A percentile compares a stretch with the other conserved stretches of the same genome.
phyloP scores from a whole-genome alignment of 768 basidiomycete genomes.

The Suillus occidentalis region DNA sequence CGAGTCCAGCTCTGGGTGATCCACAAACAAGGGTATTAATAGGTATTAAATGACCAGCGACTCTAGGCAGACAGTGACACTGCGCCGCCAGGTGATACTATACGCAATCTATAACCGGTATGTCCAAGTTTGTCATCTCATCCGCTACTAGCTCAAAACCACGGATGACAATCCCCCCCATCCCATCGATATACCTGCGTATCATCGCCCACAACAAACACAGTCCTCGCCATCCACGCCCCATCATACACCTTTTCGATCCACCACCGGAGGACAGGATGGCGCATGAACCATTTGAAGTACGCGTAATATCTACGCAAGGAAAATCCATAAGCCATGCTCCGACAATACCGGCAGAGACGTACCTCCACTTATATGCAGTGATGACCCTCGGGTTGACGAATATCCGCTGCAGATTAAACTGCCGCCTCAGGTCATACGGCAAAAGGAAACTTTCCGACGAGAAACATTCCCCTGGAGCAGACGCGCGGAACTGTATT shows the following conservation, averaged over 20 bases:
- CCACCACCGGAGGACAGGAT: slow-evolving; percentile 43
- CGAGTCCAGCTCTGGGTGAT: too few relatives aligned
- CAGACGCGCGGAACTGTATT: slow-evolving; percentile 31
- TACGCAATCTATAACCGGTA: not conserved
- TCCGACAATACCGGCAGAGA: not conserved
- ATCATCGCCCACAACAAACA: slow-evolving; percentile 38
- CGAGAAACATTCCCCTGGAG: slow-evolving; percentile 32
- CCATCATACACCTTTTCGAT: slow-evolving; percentile 37
- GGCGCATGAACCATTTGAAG: slow-evolving; percentile 38
- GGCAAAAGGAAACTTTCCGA: slow-evolving; percentile 43
- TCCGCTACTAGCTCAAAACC: not conserved
- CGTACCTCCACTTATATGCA: slow-evolving; percentile 37
- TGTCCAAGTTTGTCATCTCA: not conserved
- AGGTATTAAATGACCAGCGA: not conserved
- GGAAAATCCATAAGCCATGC: not conserved
- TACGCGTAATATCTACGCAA: slow-evolving; percentile 28
- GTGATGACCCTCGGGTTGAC: slow-evolving; percentile 41
- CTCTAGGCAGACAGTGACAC: not conserved
- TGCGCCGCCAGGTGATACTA: not conserved
- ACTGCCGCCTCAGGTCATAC: slow-evolving; percentile 42
- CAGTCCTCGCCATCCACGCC: slow-evolving; percentile 37
- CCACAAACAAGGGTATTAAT: not conserved
- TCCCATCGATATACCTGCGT: slow-evolving; percentile 12
- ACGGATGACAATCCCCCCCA: slow-evolving; percentile 2
- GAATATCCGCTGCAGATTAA: slow-evolving; percentile 36